phyloP scores from a whole-genome alignment of 441 rosid species.

The Erysimum cheiri region DNA sequence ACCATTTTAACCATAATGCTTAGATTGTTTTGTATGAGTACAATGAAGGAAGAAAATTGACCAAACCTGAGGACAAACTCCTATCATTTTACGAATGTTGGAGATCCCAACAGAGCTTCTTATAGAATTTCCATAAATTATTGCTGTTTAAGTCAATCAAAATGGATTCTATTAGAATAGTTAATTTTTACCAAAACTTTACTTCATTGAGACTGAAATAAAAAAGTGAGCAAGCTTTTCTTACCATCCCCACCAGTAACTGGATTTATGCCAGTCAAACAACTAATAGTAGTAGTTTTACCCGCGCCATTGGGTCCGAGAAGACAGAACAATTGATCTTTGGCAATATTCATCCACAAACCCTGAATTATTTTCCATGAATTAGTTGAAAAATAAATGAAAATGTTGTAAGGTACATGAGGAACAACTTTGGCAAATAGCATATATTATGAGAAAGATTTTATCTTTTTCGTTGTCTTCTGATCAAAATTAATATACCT shows the following conservation, averaged over 20 bases:
- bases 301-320: slow-evolving; percentile 99
- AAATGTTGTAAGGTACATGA: not conserved
- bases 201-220: not conserved
- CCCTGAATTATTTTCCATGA: slow-evolving; percentile 57
- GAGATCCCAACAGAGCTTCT: slow-evolving; percentile 89
- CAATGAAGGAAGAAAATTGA: slow-evolving; percentile 13
- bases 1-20: too few relatives aligned
- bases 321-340: slow-evolving; percentile 92
- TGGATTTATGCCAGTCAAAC: slow-evolving; percentile 90
- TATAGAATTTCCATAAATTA: slow-evolving; percentile 76
- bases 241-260: slow-evolving; percentile 90
- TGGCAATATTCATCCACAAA: slow-evolving; percentile 79
- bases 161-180: slow-evolving; percentile 15
- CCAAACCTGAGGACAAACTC: slow-evolving; percentile 99
- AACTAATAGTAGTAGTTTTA: slow-evolving; percentile 88
- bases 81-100: slow-evolving; percentile 76
- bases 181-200: not conserved
- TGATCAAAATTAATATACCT: slow-evolving; percentile 47
- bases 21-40: slow-evolving; percentile 5
- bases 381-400: slow-evolving; percentile 15
- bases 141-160: slow-evolving; percentile 53
- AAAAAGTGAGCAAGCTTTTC: slow-evolving; percentile 20
- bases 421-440: not conserved
- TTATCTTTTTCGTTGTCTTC: not conserved
- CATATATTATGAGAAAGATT: not conserved